Base-by-base conservation (phyloP, 768 basidiomycete genomes). In the Tricholomella constricta region DNA sequence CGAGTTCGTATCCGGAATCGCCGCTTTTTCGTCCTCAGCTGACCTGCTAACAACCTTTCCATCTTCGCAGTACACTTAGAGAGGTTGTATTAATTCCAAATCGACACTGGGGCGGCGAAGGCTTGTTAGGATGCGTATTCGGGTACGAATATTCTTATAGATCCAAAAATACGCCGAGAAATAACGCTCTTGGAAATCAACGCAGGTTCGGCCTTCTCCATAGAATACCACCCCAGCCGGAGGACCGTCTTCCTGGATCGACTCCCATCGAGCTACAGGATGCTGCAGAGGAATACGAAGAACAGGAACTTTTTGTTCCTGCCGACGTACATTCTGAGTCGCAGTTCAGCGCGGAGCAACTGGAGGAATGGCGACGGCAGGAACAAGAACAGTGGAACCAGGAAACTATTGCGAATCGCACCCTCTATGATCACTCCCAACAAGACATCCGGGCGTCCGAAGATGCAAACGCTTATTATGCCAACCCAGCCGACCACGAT, bases 31-130 rank as follows among this genome's bases (percentile, higher is more conserved):
- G 34, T 40, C 29, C 56, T 46, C 25, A 35, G 46, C 53, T 51
- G 34, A 57, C 35, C 26, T 45, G 49, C 34, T 55, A 26, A 48
- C 32, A 27, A 14, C n/a, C n/a, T n/a, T n/a, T n/a, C 14, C 31
- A 32, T 32, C 31, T 48, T 48, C 61, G 51, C 61, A 97, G 94
- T 68, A 90, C 93, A 36, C 80, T 96, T 42, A 79, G 94, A 58
- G 94, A 98, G 65, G 94, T 96, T 14, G 91, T 98, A 27, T 72
- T 98, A 19, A 92, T 98, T 45, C 96, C 97, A 9, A 98, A 98
- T 69, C 80, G 94, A 43, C 91, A 96, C 60, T 98, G 96, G 95
- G 96, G 96, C 40, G 96, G 96, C 6, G 95, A 95, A 66, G 95
- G 96, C 0, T 77, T 98, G 23, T 76, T 98, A 11, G 96, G 96